These are phyloP conservation scores for Trifolium dubium DNA, from an alignment of 306 rosid species.

Conservation along the genomic window DNA sequence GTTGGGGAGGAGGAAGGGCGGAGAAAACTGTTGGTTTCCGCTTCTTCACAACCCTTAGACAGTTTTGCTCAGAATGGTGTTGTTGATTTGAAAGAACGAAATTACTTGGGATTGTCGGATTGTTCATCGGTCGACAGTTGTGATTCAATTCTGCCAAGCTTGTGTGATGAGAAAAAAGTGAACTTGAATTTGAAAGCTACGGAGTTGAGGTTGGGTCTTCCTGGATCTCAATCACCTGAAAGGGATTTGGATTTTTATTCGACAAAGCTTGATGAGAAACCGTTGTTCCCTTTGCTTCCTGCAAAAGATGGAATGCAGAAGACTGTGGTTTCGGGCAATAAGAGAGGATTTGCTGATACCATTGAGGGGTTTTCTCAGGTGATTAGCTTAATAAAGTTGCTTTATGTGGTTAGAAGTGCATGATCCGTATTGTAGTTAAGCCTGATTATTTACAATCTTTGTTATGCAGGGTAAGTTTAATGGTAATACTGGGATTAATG, in stretches of 20 bases:
- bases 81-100: conserved; percentile 72
- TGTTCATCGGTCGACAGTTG: conserved; percentile 97
- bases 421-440: conserved; percentile 44
- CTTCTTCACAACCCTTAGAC: conserved; percentile 62
- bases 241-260: conserved; percentile 57
- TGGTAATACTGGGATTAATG: conserved; percentile 58
- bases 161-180: conserved; percentile 65
- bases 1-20: conserved; percentile 75
- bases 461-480: conserved; percentile 71
- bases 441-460: conserved; percentile 47
- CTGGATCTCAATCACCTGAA: conserved; percentile 89
- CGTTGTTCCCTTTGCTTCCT: conserved; percentile 83
- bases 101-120: conserved; percentile 85
- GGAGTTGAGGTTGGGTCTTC: conserved; percentile 91
- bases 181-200: conserved; percentile 86
- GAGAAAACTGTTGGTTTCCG: conserved; percentile 59
- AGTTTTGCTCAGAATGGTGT: conserved; percentile 62
- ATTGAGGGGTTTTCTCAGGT: conserved; percentile 76
- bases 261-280: conserved; percentile 75
- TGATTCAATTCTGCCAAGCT: conserved; percentile 58
- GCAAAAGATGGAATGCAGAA: conserved; percentile 78
- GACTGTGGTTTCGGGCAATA: conserved; percentile 74
- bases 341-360: conserved; percentile 89
- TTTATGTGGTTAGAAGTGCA: conserved; percentile 43
- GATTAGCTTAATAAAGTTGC: conserved; percentile 36